A percentile compares a stretch with the other conserved stretches of the same genome.
These are phyloP conservation scores for Platismatia glauca DNA, from an alignment of 495 filamentous ascomycete species.

Conservation along the genomic window DNA sequence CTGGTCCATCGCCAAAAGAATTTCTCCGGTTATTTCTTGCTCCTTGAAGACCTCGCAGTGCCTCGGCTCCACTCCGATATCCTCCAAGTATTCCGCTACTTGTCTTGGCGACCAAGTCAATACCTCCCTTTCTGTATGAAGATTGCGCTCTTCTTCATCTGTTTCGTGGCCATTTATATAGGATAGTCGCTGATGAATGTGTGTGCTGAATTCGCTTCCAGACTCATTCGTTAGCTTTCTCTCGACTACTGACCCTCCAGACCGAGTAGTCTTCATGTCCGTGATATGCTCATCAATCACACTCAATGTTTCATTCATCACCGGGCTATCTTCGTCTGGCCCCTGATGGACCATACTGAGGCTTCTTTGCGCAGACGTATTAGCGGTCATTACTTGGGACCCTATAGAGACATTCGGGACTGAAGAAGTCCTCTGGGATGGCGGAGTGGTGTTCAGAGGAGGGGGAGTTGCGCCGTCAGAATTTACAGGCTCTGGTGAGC, in stretches of 20 bases:
- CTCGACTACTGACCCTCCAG: constrained; percentile 44
- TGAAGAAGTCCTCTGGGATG: constrained; percentile 22
- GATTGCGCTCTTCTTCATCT: constrained; percentile 55
- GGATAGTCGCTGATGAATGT: constrained; percentile 66
- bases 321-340: constrained; percentile 58
- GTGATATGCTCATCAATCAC: constrained; percentile 99
- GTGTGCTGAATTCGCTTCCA: constrained; percentile 80
- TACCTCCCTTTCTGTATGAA: constrained; percentile 55
- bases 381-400: constrained; percentile 1
- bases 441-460: constrained; percentile 24
- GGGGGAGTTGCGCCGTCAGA: constrained; percentile 20
- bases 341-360: constrained; percentile 37
- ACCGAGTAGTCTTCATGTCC: constrained; percentile 71
- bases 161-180: constrained; percentile 87
- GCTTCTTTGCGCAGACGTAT: constrained; percentile 32
- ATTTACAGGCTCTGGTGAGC: constrained; percentile 6
- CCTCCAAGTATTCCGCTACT: constrained; percentile 78
- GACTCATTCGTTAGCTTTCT: constrained; percentile 63
- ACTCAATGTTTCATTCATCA: constrained; percentile 92
- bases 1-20: constrained; percentile 90
- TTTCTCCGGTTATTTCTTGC: constrained; percentile 92
- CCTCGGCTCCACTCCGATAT: constrained; percentile 64
- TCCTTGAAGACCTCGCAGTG: constrained; percentile 92
- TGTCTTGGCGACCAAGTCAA: constrained; percentile 65
- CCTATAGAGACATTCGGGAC: constrained; percentile 26